These are phyloP conservation scores for Aspergillus bertholletiae DNA, from an alignment of 495 filamentous ascomycete genomes.

Conservation along the genomic window DNA sequence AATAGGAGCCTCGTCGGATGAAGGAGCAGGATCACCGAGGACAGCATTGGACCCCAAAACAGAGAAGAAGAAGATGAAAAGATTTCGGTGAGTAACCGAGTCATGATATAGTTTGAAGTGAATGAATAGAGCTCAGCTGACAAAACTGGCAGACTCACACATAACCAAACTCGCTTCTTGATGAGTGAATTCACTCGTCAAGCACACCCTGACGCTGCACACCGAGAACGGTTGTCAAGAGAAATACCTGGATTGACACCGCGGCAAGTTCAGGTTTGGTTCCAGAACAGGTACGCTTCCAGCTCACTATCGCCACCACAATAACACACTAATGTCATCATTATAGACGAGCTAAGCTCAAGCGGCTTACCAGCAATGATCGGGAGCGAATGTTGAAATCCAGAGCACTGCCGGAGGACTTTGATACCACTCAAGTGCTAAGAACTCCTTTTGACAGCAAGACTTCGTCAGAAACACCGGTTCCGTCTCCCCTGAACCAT, in stretches of 20 bases:
- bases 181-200: slow-evolving; percentile 98
- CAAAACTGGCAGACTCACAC: slow-evolving; percentile 66
- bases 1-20: slow-evolving; percentile 31
- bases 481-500: slow-evolving; percentile 27
- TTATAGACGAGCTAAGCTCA: slow-evolving; percentile 85
- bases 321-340: slow-evolving; percentile 17
- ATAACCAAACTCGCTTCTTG: slow-evolving; percentile 93
- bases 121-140: neutral
- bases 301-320: neutral
- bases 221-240: slow-evolving; percentile 82
- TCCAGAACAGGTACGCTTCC: slow-evolving; percentile 83
- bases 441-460: slow-evolving; percentile 62
- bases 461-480: slow-evolving; percentile 28
- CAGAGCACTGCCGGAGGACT: slow-evolving; percentile 84
- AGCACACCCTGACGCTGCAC: slow-evolving; percentile 90
- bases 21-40: slow-evolving; percentile 25
- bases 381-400: slow-evolving; percentile 93
- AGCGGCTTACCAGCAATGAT: slow-evolving; percentile 88
- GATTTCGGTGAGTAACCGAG: slow-evolving; percentile 67
- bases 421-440: slow-evolving; percentile 86
- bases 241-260: slow-evolving; percentile 93
- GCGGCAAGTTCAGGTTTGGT: slow-evolving; percentile 97
- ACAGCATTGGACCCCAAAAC: slow-evolving; percentile 28
- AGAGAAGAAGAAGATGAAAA: slow-evolving; percentile 92
- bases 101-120: neutral